These are phyloP conservation scores for Skeletonema tropicum DNA, from an alignment of 108 stramenopile species.

Conservation along the genomic window DNA sequence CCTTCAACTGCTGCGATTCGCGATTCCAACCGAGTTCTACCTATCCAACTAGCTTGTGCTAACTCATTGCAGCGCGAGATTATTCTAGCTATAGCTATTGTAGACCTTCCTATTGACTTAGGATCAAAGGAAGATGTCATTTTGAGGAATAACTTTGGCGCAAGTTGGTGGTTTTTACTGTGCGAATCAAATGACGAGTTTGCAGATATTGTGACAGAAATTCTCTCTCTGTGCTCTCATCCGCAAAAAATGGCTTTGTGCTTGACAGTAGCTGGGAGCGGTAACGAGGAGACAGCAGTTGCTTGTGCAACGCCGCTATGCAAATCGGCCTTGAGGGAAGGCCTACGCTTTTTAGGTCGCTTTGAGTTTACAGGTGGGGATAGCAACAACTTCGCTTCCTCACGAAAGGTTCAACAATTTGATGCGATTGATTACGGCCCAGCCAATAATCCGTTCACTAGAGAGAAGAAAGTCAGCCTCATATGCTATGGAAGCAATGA, in stretches of 20 bases:
- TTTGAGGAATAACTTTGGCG: slow-evolving; percentile 59
- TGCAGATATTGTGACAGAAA: slow-evolving; percentile 67
- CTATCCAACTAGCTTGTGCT: slow-evolving; percentile 79
- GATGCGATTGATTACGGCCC: slow-evolving; percentile 74
- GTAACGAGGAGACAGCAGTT: slow-evolving; percentile 45
- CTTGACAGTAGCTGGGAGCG: slow-evolving; percentile 43
- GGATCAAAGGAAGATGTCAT: slow-evolving; percentile 57
- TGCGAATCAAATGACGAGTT: slow-evolving; percentile 83
- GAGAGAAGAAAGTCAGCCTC: slow-evolving; percentile 63
- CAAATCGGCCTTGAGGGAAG: slow-evolving; percentile 48
- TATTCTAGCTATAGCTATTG: slow-evolving; percentile 76
- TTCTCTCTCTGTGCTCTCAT: slow-evolving; percentile 74
- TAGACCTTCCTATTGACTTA: slow-evolving; percentile 81
- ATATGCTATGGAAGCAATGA: slow-evolving; percentile 58
- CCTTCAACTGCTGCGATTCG: slow-evolving; percentile 60
- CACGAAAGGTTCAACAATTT: slow-evolving; percentile 53
- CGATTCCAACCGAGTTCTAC: slow-evolving; percentile 70
- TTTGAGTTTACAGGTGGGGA: slow-evolving; percentile 69
- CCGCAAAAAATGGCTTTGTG: slow-evolving; percentile 73
- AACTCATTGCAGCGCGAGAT: slow-evolving; percentile 72
- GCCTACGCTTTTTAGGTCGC: slow-evolving; percentile 73
- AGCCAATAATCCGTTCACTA: slow-evolving; percentile 30
- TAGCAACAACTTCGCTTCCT: slow-evolving; percentile 24
- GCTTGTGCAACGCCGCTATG: slow-evolving; percentile 72
- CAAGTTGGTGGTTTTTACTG: slow-evolving; percentile 83